These are phyloP conservation scores for Verticillium isaacii DNA, from an alignment of 2,329 filamentous ascomycete species.

Conservation along the genomic window DNA sequence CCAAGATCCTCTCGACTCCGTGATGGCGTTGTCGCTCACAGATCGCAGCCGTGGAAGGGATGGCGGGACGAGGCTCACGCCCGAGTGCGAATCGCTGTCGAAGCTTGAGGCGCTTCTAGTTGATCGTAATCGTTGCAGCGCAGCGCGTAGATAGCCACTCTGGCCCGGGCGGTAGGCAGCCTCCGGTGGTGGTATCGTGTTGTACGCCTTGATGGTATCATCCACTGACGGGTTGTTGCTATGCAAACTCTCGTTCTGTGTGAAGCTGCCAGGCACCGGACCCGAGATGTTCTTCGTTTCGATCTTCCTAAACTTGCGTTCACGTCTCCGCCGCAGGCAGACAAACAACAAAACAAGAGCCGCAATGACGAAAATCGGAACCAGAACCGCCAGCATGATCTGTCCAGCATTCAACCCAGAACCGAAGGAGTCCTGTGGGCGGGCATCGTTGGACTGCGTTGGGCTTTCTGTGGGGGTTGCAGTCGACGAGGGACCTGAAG, in stretches of 20 bases:
- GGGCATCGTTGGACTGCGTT: constrained; percentile 15
- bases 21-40: neutral
- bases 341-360: constrained; percentile 15
- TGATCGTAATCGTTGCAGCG: constrained; percentile 7
- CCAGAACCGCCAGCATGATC: constrained; percentile 9
- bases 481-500: constrained; percentile 9
- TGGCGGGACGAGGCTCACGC: constrained; percentile 1
- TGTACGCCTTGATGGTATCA: constrained; percentile 13
- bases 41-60: neutral
- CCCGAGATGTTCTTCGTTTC: constrained; percentile 23
- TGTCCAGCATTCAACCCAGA: constrained; percentile 8
- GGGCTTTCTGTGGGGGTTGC: constrained; percentile 18
- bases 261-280: constrained; percentile 23
- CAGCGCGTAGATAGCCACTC: constrained; percentile 9
- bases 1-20: constrained; percentile 1
- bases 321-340: constrained; percentile 21
- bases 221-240: constrained; percentile 11
- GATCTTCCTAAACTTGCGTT: constrained; percentile 10
- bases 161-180: constrained; percentile 4
- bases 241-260: constrained; percentile 16
- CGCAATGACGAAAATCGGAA: constrained; percentile 8
- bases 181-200: constrained; percentile 1
- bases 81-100: constrained; percentile 1
- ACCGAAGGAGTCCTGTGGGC: constrained; percentile 6
- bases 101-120: constrained; percentile 11